Evolutionary conservation across 257 asterid species (phyloP).

Genomic region (Euphrasia confusa): DNA sequence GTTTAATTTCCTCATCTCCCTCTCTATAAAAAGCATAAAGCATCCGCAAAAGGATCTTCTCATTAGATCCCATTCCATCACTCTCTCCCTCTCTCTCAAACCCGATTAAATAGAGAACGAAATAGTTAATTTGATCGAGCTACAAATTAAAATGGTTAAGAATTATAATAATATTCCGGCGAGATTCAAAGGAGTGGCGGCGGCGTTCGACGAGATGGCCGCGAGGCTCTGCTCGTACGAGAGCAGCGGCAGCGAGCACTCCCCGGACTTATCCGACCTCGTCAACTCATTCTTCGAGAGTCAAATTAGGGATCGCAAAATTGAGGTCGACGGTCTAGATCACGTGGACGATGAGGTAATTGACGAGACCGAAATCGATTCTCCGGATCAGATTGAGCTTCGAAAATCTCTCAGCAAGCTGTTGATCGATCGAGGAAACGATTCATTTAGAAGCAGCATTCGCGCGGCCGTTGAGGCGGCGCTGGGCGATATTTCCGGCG

Average conservation of each 20-base stretch:
- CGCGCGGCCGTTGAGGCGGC: conserved; percentile 29
- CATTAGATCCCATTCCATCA: too few species aligned
- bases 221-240: conserved; percentile 37
- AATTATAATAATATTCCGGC: conserved; percentile 34
- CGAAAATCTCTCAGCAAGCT: conserved; percentile 27
- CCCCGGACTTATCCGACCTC: conserved; percentile 54
- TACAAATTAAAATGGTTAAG: conserved; percentile 29
- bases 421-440: conserved; percentile 4
- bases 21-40: conserved; percentile 23
- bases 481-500: conserved; percentile 14
- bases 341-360: conserved; percentile 6
- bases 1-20: neutral
- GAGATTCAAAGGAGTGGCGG: conserved; percentile 53
- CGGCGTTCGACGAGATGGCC: conserved; percentile 57
- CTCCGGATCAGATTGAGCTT: conserved; percentile 2
- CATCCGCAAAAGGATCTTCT: neutral
- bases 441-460: conserved; percentile 27
- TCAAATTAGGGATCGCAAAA: conserved; percentile 25
- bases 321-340: neutral
- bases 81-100: too few species aligned
- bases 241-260: conserved; percentile 88
- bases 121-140: too few species aligned
- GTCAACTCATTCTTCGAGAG: conserved; percentile 69
- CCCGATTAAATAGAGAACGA: too few species aligned
- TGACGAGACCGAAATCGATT: conserved; percentile 12